Base-by-base conservation (phyloP, 208 protist genomes). In the Leishmania arabica region DNA sequence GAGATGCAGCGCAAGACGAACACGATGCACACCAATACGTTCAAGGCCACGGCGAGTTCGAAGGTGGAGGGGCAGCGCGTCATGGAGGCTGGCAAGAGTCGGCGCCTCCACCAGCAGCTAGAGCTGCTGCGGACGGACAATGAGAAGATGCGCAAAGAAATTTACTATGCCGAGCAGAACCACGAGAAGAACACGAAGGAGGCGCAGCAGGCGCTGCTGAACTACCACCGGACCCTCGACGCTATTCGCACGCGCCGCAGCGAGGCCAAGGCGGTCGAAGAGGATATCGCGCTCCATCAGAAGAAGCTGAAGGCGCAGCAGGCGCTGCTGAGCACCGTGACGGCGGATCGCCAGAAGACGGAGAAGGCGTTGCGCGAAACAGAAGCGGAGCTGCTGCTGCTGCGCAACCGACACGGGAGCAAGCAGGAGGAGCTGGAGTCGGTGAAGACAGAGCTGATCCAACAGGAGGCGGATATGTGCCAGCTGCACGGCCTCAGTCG, bases 261-360 rank as follows among this genome's bases (percentile, higher is more conserved):
- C 75, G 88, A 94, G 58, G 89, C 92, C 17, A 89, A 91, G 40
- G 83, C 97, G 45, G 89, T 99, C 3, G 90, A 99, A 70, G 99
- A 99, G 82, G 84, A 96, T 73, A 90, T 97, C 34, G 89, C 83
- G 0, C 89, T 95, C 7, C 91, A 93, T 69, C 96, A 99, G 85
- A 93, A 93, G 80, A 99, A 99, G 86, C 87, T 99, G 13, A 99
- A 99, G 84, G 86, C 96, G 71, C 98, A 99, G 89, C 95, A 99
- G 86, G 91, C 93, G 75, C 86, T 99, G 31, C 99, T 99, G 80
- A 99, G 99, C 77, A 84, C 90, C 53, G 97, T 99, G n/a, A 89
- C 92, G 24, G 86, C 93, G 11, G 99, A 99, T 82, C 91, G 99
- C 70, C 99, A 99, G 78, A 89, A 98, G 1, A 99, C 99, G 49